A percentile compares a stretch with the other conserved stretches of the same genome.
Conservation (phyloP, 768 basidiomycete species). For the Termitomyces sp. region DNA sequence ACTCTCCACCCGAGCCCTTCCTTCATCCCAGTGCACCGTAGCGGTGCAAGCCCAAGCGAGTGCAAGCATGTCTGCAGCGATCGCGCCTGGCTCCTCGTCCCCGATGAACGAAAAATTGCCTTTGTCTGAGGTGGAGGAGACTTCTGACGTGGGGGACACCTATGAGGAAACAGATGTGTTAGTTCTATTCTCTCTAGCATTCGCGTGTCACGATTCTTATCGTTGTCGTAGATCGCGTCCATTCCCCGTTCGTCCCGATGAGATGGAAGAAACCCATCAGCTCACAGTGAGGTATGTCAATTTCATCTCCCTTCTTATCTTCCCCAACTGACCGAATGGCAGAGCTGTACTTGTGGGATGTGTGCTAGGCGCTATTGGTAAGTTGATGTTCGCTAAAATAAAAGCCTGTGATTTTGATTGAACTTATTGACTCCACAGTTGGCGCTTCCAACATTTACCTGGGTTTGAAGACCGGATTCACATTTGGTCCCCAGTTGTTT, state of each 20-base stretch:
- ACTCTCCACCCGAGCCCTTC: neutral
- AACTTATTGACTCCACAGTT: conserved; percentile 22
- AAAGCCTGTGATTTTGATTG: neutral
- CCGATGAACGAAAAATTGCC: conserved; percentile 25
- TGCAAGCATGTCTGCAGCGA: neutral
- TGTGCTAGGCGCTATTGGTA: conserved; percentile 43
- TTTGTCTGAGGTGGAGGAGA: conserved; percentile 18
- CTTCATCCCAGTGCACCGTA: neutral
- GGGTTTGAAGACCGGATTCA: conserved; percentile 66
- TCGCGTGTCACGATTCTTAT: neutral
- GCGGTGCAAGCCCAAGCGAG: neutral
- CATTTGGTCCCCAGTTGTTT: conserved; percentile 61
- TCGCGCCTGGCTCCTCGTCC: neutral
- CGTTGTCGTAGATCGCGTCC: conserved; percentile 33
- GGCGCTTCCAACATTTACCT: conserved; percentile 66
- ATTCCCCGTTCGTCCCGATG: conserved; percentile 51
- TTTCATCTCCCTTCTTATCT: conserved; percentile 1
- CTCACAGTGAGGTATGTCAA: conserved; percentile 40
- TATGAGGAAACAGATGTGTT: conserved; percentile 38
- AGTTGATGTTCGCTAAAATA: conserved; percentile 1
- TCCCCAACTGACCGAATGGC: neutral
- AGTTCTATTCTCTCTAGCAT: conserved; percentile 11
- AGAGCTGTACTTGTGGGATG: conserved; percentile 51
- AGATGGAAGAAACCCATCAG: conserved; percentile 45
- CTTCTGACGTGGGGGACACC: conserved; percentile 16